phyloP scores from a whole-genome alignment of 352 stramenopile genomes.

The Phytophthora megakarya region DNA sequence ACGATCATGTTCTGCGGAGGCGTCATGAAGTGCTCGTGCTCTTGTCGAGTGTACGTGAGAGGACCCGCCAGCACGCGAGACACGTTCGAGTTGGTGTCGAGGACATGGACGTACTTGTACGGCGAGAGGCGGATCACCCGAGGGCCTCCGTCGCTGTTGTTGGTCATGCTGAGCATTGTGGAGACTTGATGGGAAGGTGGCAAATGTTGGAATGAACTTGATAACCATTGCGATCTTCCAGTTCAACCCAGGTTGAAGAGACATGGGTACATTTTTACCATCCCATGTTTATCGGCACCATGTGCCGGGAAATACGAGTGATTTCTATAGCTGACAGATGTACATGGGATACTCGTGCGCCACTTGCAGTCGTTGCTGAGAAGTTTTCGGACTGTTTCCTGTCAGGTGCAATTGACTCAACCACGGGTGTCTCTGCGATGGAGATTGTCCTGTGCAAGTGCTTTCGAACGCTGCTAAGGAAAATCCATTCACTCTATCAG shows the following conservation, averaged over 20 bases:
- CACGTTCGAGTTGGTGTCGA: constrained; percentile 88
- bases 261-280: constrained; percentile 15
- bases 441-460: constrained; percentile 6
- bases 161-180: constrained; percentile 18
- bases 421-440: constrained; percentile 4
- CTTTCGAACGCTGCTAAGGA: constrained; percentile 20
- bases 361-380: constrained; percentile 42
- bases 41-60: constrained; percentile 80
- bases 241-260: constrained; percentile 24
- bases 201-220: constrained; percentile 20
- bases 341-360: constrained; percentile 12
- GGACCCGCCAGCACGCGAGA: constrained; percentile 77
- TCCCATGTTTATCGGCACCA: too few species aligned
- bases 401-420: constrained; percentile 26
- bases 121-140: constrained; percentile 77
- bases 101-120: constrained; percentile 86
- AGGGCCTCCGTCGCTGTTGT: constrained; percentile 46
- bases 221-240: constrained; percentile 10
- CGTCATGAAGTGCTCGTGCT: constrained; percentile 78
- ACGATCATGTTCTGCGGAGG: constrained; percentile 76
- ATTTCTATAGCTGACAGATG: too few species aligned
- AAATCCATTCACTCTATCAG: constrained; percentile 28
- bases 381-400: constrained; percentile 25
- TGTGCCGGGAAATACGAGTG: too few species aligned
- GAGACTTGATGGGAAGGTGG: not conserved